These are phyloP conservation scores for Capronia americana DNA, from an alignment of 2,329 filamentous ascomycete species.

Conservation along the genomic window DNA sequence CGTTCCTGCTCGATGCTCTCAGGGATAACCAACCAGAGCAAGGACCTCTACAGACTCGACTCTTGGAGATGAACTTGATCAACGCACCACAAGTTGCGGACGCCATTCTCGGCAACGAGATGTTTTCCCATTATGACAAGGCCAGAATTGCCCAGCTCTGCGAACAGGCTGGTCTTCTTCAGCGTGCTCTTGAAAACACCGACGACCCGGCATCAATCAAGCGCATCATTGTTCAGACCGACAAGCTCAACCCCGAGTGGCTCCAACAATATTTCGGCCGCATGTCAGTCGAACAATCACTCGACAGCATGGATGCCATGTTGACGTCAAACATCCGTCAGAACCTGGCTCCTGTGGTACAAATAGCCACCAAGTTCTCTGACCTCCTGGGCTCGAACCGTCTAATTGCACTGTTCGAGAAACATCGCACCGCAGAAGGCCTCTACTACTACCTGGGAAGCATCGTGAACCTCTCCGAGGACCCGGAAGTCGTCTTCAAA, in stretches of 20 bases:
- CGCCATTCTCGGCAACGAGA: constrained; percentile 95
- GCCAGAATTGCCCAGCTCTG: constrained; percentile 85
- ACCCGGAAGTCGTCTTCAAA: constrained; percentile 97
- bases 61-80: constrained; percentile 97
- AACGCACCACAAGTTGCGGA: constrained; percentile 97
- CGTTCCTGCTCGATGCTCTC: constrained; percentile 94
- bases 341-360: constrained; percentile 92
- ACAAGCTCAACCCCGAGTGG: constrained; percentile 91
- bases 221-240: constrained; percentile 81
- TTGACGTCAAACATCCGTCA: constrained; percentile 95
- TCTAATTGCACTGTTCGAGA: constrained; percentile 93
- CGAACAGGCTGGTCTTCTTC: constrained; percentile 86
- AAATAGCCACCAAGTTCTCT: constrained; percentile 96
- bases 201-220: constrained; percentile 90
- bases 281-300: constrained; percentile 90
- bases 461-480: constrained; percentile 95
- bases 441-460: constrained; percentile 98
- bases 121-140: constrained; percentile 98
- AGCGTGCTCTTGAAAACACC: constrained; percentile 91
- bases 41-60: constrained; percentile 87
- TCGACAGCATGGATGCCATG: constrained; percentile 96
- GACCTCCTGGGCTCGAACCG: constrained; percentile 87
- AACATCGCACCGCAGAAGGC: constrained; percentile 95
- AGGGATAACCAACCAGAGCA: constrained; percentile 96
- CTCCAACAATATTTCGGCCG: constrained; percentile 90